A percentile compares a stretch with the other conserved stretches of the same genome.
phyloP scores from a whole-genome alignment of 2,329 filamentous ascomycete genomes.

The Nemania sp. region DNA sequence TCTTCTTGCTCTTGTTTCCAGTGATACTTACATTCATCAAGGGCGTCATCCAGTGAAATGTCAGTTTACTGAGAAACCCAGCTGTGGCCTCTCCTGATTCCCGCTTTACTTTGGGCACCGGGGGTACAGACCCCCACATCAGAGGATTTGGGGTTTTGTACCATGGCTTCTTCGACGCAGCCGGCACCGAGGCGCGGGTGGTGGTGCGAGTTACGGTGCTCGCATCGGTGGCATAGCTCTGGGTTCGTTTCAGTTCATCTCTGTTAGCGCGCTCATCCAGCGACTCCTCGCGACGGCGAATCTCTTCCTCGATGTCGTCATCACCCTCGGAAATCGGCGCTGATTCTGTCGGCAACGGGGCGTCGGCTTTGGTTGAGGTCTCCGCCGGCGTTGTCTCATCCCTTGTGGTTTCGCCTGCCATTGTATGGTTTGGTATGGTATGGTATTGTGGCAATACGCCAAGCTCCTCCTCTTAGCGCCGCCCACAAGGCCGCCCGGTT shows the following conservation, averaged over 20 bases:
- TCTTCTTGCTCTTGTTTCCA: background rate
- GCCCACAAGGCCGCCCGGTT: background rate
- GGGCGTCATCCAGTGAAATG: conserved; percentile 89
- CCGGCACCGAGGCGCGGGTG: conserved; percentile 39
- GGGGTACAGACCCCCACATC: conserved; percentile 60
- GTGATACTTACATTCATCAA: conserved; percentile 71
- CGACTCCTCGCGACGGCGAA: conserved; percentile 34
- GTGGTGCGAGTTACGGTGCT: conserved; percentile 54
- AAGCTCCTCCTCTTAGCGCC: conserved; percentile 1
- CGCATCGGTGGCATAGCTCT: conserved; percentile 59
- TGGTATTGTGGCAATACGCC: background rate
- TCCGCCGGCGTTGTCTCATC: conserved; percentile 37
- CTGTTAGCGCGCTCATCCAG: conserved; percentile 37
- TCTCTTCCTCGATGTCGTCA: conserved; percentile 38
- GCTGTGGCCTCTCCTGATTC: conserved; percentile 74
- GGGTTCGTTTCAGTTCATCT: conserved; percentile 47
- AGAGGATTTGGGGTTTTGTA: conserved; percentile 65
- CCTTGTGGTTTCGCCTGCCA: conserved; percentile 36
- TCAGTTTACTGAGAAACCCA: conserved; percentile 72
- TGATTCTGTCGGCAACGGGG: conserved; percentile 29
- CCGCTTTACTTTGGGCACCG: conserved; percentile 57
- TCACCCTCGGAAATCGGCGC: conserved; percentile 25
- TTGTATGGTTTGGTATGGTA: conserved; percentile 18
- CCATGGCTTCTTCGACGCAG: conserved; percentile 59
- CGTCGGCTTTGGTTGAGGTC: conserved; percentile 31